These are phyloP conservation scores for Eucalyptus curtisii DNA, from an alignment of 345 rosid genomes.

Conservation along the genomic window DNA sequence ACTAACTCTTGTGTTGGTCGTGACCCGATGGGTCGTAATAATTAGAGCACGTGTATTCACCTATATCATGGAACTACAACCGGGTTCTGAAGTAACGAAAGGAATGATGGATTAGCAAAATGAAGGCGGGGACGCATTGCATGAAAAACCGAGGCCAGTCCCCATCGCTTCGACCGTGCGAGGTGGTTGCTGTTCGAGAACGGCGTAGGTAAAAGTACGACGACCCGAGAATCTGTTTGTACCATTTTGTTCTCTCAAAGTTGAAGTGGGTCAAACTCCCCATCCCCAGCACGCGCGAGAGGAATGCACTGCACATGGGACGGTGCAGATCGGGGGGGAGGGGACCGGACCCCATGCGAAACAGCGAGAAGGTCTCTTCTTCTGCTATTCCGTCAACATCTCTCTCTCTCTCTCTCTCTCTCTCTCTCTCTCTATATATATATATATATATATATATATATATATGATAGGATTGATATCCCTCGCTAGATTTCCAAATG, in stretches of 20 bases:
- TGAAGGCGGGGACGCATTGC: too few relatives aligned
- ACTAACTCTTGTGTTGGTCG: rapidly evolving
- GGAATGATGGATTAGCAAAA: neutral
- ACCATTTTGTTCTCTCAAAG: neutral
- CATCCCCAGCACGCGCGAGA: neutral
- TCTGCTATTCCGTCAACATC: neutral
- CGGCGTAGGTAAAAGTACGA: neutral
- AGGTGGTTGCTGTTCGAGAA: neutral
- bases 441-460: too few relatives aligned
- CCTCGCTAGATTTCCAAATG: neutral
- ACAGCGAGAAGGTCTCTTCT: neutral
- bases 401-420: neutral
- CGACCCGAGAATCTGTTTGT: neutral
- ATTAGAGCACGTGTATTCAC: too few relatives aligned
- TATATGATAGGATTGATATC: neutral
- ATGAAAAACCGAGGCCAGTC: neutral
- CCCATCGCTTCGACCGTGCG: neutral
- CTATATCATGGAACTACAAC: neutral
- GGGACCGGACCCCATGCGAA: neutral
- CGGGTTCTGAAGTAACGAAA: neutral
- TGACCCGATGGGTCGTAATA: rapidly evolving
- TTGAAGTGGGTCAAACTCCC: neutral
- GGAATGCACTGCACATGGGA: neutral
- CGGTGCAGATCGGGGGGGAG: neutral
- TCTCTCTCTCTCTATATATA: too few relatives aligned